phyloP scores from a whole-genome alignment of 2,329 filamentous ascomycete species.

The Sphaerulina musiva region DNA sequence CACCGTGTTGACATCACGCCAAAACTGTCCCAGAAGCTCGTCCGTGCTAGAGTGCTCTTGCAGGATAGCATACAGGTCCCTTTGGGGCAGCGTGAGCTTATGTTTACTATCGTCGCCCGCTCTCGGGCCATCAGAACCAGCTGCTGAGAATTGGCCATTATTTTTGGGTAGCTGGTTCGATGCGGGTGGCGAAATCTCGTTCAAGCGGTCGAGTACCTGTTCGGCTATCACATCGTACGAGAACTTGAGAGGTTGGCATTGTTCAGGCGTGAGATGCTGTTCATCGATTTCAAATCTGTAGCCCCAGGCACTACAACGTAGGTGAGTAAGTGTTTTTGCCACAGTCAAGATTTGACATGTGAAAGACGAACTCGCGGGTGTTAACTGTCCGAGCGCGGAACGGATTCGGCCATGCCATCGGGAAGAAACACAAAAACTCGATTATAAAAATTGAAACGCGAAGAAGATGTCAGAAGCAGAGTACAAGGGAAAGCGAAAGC shows the following conservation, averaged over 20 bases:
- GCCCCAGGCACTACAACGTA: constrained; percentile 50
- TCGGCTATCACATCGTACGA: constrained; percentile 64
- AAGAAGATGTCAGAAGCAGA: neutral
- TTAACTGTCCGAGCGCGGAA: constrained; percentile 40
- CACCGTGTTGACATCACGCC: constrained; percentile 56
- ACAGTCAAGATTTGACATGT: neutral
- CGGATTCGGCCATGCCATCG: constrained; percentile 41
- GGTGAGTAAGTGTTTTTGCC: constrained; percentile 5
- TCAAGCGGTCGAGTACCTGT: constrained; percentile 57
- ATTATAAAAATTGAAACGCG: neutral
- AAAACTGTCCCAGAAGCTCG: constrained; percentile 52
- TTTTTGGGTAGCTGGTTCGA: constrained; percentile 36
- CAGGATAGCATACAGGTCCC: constrained; percentile 60
- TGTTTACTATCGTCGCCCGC: constrained; percentile 14
- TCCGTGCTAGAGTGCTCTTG: constrained; percentile 53
- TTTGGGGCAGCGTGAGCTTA: constrained; percentile 31
- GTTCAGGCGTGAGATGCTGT: constrained; percentile 54
- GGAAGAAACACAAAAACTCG: neutral
- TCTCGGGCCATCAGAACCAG: neutral
- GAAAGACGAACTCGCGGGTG: constrained; percentile 36
- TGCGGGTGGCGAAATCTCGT: constrained; percentile 52
- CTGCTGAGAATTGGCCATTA: constrained; percentile 25
- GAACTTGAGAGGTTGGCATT: constrained; percentile 55
- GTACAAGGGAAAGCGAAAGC: neutral
- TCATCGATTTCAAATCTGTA: constrained; percentile 64